Conservation (phyloP, 1,284 basidiomycete species). For the Hortiboletus rubellus region DNA sequence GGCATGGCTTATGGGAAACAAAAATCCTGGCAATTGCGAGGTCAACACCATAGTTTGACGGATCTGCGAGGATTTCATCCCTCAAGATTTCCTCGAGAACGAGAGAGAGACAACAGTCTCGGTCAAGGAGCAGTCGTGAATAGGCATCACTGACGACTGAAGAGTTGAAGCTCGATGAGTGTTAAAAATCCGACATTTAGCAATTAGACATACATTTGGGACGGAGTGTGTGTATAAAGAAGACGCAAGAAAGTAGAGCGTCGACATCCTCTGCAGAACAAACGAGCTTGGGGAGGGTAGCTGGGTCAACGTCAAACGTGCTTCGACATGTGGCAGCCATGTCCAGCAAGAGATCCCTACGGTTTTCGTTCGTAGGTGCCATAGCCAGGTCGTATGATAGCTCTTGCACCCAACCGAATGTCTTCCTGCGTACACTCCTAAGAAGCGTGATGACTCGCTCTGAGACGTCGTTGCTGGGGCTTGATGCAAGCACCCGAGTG, state of each 20-base stretch:
- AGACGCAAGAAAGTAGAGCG: neutral
- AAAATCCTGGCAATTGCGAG: neutral
- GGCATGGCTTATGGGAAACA: neutral
- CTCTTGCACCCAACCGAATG: conserved; percentile 38
- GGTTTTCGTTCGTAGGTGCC: neutral
- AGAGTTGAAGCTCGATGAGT: neutral
- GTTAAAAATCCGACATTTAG: no score
- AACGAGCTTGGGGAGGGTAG: neutral
- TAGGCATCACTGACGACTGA: neutral
- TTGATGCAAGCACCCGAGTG: conserved; percentile 36
- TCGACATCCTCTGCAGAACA: neutral
- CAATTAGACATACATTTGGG: neutral
- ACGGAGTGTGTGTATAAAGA: neutral
- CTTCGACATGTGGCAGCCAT: neutral
- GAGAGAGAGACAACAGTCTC: neutral
- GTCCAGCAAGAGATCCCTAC: neutral
- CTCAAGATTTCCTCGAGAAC: neutral
- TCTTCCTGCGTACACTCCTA: conserved; percentile 29
- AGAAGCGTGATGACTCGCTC: conserved; percentile 27
- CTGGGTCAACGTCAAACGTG: neutral
- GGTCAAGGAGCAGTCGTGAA: neutral
- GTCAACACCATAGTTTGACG: neutral
- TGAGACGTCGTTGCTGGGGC: conserved; percentile 5
- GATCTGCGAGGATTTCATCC: neutral
- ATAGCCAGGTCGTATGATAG: neutral